Percentiles rank a stretch among this genome's conserved stretches.
phyloP scores from a whole-genome alignment of 108 stramenopile genomes.

The Schizochytrium sp. region DNA sequence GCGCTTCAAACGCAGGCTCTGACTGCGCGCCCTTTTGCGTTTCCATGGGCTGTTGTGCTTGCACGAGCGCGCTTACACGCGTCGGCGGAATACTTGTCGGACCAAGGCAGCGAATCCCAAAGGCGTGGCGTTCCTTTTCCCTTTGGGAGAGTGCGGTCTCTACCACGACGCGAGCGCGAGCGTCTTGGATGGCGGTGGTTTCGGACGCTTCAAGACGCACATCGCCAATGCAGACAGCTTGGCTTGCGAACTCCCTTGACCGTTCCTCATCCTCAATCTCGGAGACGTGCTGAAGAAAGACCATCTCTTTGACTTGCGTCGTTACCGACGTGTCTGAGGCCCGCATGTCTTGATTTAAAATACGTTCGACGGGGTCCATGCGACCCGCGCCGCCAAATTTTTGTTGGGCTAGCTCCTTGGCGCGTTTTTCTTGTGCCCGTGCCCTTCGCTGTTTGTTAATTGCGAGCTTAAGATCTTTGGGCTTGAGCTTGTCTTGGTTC shows the following conservation, averaged over 20 bases:
- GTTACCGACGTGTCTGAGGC: neutral
- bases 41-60: no score
- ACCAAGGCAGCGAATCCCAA: neutral
- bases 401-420: neutral
- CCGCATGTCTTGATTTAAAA: neutral
- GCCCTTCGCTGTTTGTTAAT: conserved; percentile 34
- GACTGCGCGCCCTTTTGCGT: neutral
- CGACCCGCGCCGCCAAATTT: neutral
- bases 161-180: neutral
- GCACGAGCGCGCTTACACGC: neutral
- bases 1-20: neutral
- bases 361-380: neutral
- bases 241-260: conserved; percentile 36
- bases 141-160: neutral
- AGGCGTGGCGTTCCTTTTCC: neutral
- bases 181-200: neutral
- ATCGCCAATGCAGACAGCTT: conserved; percentile 36
- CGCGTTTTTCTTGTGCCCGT: neutral
- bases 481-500: conserved; percentile 42
- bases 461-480: conserved; percentile 49
- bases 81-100: neutral
- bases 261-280: conserved; percentile 37
- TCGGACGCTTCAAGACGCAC: conserved; percentile 23
- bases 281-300: conserved; percentile 37
- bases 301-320: conserved; percentile 43